A percentile compares a stretch with the other conserved stretches of the same genome.
Conservation (phyloP, 2,329 filamentous ascomycete genomes). For the Aphanocladium album region DNA sequence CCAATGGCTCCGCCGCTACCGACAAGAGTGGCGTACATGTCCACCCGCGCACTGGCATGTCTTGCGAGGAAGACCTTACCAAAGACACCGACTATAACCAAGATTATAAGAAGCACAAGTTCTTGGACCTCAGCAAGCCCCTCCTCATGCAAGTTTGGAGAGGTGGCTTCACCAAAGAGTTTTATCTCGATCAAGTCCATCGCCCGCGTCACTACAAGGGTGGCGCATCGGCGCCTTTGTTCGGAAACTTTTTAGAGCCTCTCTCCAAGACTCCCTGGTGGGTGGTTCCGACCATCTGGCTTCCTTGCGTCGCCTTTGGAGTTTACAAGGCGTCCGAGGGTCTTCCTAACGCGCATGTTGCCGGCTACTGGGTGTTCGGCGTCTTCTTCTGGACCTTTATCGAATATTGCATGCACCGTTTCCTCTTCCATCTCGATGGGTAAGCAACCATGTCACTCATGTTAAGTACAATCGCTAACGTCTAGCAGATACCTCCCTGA, state of each 20-base stretch:
- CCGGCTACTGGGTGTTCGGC: constrained; percentile 64
- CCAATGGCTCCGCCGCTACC: constrained; percentile 16
- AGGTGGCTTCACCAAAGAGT: constrained; percentile 87
- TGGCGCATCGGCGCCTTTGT: constrained; percentile 84
- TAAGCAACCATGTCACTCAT: constrained; percentile 42
- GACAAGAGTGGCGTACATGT: constrained; percentile 29
- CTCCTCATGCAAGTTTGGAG: constrained; percentile 84
- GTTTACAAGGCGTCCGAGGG: constrained; percentile 60
- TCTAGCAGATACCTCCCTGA: constrained; percentile 72
- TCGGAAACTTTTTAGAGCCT: constrained; percentile 99
- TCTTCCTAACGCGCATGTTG: constrained; percentile 44
- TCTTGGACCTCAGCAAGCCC: constrained; percentile 81
- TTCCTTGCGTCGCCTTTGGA: constrained; percentile 74
- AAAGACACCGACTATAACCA: constrained; percentile 71
- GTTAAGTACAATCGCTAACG: constrained; percentile 23
- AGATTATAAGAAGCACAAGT: constrained; percentile 90
- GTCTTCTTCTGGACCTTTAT: constrained; percentile 80
- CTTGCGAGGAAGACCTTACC: constrained; percentile 77
- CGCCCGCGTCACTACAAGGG: constrained; percentile 93
- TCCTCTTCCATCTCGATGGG: constrained; percentile 89
- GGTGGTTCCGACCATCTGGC: constrained; percentile 77
- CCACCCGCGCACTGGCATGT: constrained; percentile 76
- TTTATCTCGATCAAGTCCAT: constrained; percentile 95
- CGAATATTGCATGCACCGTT: constrained; percentile 85
- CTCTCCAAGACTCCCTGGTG: constrained; percentile 93